Evolutionary conservation across 441 rosid genomes (phyloP).

Genomic region (Manihot esculenta): DNA sequence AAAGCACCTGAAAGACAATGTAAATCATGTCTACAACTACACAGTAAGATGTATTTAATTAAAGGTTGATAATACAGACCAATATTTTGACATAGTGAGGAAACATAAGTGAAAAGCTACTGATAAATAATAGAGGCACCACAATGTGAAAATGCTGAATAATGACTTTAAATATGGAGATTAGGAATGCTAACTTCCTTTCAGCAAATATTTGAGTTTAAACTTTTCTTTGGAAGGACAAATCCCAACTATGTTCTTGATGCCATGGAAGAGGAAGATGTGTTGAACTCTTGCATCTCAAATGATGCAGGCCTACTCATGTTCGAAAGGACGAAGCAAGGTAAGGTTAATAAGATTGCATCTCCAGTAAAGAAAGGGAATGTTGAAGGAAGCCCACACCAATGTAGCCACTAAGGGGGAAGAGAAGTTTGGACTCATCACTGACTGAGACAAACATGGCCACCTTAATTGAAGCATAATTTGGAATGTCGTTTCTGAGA

Average conservation of each 20-base stretch:
- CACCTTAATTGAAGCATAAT: not conserved
- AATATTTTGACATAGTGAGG: not conserved
- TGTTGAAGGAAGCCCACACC: too few species aligned
- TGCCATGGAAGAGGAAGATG: not conserved
- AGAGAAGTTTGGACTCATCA: too few species aligned
- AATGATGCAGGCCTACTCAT: too few species aligned
- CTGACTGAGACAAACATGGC: too few species aligned
- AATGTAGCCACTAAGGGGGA: too few species aligned
- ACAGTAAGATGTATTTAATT: not conserved
- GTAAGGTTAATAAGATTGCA: too few species aligned
- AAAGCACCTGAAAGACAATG: not conserved
- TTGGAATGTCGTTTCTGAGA: not conserved
- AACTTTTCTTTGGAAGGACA: not conserved
- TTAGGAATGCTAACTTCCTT: not conserved
- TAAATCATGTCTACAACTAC: not conserved
- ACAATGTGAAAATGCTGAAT: not conserved
- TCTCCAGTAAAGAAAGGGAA: too few species aligned
- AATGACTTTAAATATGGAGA: not conserved
- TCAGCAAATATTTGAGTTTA: not conserved
- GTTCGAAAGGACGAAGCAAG: too few species aligned
- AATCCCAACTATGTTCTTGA: not conserved
- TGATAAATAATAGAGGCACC: not conserved
- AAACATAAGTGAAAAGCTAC: not conserved
- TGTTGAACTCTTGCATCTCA: not conserved
- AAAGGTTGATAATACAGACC: not conserved